phyloP scores from a whole-genome alignment of 169 alveolate genomes.

The Eimeria praecox region DNA sequence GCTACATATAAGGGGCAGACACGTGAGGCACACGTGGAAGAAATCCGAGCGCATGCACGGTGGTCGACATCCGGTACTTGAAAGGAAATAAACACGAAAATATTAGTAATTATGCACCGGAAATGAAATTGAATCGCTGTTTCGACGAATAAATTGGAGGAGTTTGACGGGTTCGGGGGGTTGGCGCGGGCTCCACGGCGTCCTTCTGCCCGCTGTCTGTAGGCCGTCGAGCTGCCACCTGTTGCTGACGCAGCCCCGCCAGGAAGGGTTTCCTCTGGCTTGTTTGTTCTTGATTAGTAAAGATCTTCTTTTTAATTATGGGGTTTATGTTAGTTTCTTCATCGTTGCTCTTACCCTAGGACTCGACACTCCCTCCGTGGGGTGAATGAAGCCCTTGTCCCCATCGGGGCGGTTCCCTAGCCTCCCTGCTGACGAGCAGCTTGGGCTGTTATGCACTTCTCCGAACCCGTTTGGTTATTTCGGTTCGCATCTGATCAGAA shows the following conservation, averaged over 20 bases:
- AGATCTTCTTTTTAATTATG: not conserved
- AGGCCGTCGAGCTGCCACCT: slow-evolving; percentile 53
- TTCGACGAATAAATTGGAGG: not conserved
- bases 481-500: not conserved
- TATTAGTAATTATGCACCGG: not conserved
- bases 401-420: slow-evolving; percentile 15
- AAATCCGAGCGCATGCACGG: slow-evolving; percentile 57
- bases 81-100: not conserved
- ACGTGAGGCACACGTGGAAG: slow-evolving; percentile 21
- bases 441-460: not conserved
- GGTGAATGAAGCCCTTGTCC: not conserved
- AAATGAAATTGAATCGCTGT: not conserved
- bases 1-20: not conserved
- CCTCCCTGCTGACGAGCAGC: not conserved
- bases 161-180: not conserved
- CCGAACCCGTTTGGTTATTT: slow-evolving; percentile 5
- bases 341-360: not conserved
- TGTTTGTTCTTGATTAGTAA: not conserved
- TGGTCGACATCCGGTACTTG: slow-evolving; percentile 3
- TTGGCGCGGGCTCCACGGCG: not conserved
- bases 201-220: slow-evolving; percentile 33
- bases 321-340: not conserved
- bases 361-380: not conserved
- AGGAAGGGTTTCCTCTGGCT: not conserved
- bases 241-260: slow-evolving; percentile 38